Evolutionary conservation across 2,329 filamentous ascomycete genomes (phyloP).

Genomic region (Phaeosphaeria sp.): DNA sequence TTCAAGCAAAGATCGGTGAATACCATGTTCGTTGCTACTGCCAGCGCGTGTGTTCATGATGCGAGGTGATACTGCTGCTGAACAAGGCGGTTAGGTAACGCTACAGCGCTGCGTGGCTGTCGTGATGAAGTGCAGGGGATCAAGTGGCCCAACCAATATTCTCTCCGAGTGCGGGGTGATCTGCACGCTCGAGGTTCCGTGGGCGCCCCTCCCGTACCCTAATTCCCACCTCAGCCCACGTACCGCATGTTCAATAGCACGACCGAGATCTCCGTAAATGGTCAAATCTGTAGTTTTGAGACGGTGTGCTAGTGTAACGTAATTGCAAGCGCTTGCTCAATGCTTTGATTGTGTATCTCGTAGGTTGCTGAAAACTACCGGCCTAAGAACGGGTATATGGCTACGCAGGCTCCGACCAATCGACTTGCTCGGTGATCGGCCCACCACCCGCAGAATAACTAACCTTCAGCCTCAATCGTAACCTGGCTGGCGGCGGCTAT

Average conservation of each 20-base stretch:
- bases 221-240: conserved; percentile 8
- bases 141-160: not conserved
- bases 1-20: too few species aligned
- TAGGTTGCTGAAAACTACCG: not conserved
- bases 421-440: conserved; percentile 87
- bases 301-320: conserved; percentile 5
- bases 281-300: too few species aligned
- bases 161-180: conserved; percentile 12
- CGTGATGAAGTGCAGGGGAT: conserved; percentile 2
- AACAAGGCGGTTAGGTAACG: not conserved
- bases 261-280: too few species aligned
- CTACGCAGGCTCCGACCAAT: conserved; percentile 82
- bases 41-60: not conserved
- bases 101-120: not conserved
- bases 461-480: conserved; percentile 86
- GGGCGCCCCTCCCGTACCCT: conserved; percentile 19
- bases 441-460: conserved; percentile 75
- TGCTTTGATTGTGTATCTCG: conserved; percentile 4
- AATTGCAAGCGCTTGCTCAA: conserved; percentile 4
- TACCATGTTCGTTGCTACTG: not conserved
- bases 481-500: conserved; percentile 71
- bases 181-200: conserved; percentile 7
- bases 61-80: not conserved
- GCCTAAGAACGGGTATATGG: not conserved
- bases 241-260: not conserved